Evolutionary conservation across 2,329 filamentous ascomycete species (phyloP).

Genomic region (Juglanconis oblonga): DNA sequence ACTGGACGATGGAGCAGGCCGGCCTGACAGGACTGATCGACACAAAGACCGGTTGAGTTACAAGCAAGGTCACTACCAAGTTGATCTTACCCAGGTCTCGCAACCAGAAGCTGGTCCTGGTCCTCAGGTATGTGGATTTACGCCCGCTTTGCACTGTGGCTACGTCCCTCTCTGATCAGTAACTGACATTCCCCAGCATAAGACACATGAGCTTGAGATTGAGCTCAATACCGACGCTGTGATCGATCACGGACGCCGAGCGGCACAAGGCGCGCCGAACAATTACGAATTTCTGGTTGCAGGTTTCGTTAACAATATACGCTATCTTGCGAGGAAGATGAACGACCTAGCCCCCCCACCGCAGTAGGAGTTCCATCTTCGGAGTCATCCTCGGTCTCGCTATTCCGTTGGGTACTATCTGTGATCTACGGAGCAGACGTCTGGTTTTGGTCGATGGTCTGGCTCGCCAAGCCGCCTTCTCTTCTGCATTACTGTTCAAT

Average conservation of each 20-base stretch:
- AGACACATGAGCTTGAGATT: slow-evolving; percentile 79
- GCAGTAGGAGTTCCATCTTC: background rate
- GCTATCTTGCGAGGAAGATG: slow-evolving; percentile 50
- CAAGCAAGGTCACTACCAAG: slow-evolving; percentile 78
- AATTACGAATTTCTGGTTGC: slow-evolving; percentile 67
- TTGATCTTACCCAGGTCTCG: slow-evolving; percentile 91
- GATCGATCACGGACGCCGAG: slow-evolving; percentile 61
- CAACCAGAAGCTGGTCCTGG: slow-evolving; percentile 33
- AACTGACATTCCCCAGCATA: slow-evolving; percentile 38
- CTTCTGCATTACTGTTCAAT: background rate
- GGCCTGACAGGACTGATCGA: slow-evolving; percentile 55
- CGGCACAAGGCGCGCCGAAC: slow-evolving; percentile 49
- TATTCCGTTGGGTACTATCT: background rate
- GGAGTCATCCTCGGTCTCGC: background rate
- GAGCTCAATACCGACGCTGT: slow-evolving; percentile 66
- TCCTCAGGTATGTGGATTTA: slow-evolving; percentile 31
- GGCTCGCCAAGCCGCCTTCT: background rate
- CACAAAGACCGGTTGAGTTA: slow-evolving; percentile 92
- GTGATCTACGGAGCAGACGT: background rate
- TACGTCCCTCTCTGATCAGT: background rate
- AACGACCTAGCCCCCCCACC: background rate
- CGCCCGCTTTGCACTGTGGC: background rate
- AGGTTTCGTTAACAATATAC: slow-evolving; percentile 72
- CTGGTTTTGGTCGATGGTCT: background rate
- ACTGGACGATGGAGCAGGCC: slow-evolving; percentile 39